Evolutionary conservation across 1,284 basidiomycete genomes (phyloP).

Genomic region (Calocybe gambosa): DNA sequence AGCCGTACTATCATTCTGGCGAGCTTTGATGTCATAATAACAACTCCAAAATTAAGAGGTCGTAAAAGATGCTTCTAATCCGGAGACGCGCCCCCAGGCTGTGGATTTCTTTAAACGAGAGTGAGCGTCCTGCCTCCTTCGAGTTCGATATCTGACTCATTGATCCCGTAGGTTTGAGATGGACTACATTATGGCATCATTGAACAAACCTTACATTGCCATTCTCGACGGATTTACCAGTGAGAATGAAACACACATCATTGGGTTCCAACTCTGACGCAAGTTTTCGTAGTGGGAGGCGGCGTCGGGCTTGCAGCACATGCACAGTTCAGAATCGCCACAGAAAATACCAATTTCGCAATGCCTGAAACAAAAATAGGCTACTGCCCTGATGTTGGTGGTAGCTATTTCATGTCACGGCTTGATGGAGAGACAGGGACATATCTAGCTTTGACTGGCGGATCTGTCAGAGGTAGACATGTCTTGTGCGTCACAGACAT

Average conservation of each 20-base stretch:
- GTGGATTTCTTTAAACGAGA: conserved; percentile 89
- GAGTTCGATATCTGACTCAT: conserved; percentile 2
- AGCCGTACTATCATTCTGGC: conserved; percentile 23
- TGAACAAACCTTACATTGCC: conserved; percentile 84
- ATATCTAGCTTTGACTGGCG: conserved; percentile 89
- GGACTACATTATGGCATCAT: conserved; percentile 78
- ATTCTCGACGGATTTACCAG: conserved; percentile 90
- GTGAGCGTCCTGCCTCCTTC: conserved; percentile 35
- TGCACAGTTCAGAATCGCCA: conserved; percentile 89
- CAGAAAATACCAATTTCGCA: conserved; percentile 88
- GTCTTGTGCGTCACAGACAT: conserved; percentile 62
- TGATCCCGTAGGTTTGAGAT: conserved; percentile 68
- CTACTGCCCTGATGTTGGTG: conserved; percentile 88
- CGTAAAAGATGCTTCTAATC: conserved; percentile 41
- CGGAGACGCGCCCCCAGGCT: conserved; percentile 52
- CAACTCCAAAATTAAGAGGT: conserved; percentile 39
- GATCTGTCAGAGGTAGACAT: conserved; percentile 66
- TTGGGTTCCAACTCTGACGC: conserved; percentile 10
- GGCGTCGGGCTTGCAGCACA: conserved; percentile 89
- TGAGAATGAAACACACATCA: conserved; percentile 33
- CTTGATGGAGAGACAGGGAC: conserved; percentile 91
- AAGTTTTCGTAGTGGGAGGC: conserved; percentile 74
- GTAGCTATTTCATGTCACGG: conserved; percentile 83
- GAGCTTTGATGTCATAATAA: conserved; percentile 10
- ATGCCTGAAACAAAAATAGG: conserved; percentile 98